Conservation (phyloP, 148 eudicot species). For the Persicaria maculosa region DNA sequence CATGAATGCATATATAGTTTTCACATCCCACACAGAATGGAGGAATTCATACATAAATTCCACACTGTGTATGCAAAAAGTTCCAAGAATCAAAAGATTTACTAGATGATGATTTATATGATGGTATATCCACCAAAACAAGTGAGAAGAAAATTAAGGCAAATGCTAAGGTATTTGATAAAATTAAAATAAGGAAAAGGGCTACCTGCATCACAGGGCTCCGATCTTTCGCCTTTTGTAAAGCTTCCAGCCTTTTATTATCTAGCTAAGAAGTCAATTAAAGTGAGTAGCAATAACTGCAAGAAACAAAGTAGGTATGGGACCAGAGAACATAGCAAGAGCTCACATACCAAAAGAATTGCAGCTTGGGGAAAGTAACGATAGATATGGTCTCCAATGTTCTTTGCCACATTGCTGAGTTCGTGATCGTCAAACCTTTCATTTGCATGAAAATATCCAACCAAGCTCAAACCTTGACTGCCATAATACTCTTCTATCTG, state of each 20-base stretch:
- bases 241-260: constrained; percentile 57
- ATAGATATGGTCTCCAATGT: constrained; percentile 78
- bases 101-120: background rate
- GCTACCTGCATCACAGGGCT: constrained; percentile 75
- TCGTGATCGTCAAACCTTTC: constrained; percentile 81
- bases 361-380: constrained; percentile 79
- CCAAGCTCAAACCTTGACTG: constrained; percentile 67
- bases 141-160: background rate
- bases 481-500: constrained; percentile 83
- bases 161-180: background rate
- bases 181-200: background rate
- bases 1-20: background rate
- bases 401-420: constrained; percentile 66
- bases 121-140: background rate
- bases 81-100: background rate
- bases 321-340: background rate
- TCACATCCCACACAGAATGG: background rate
- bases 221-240: constrained; percentile 58
- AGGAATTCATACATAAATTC: background rate
- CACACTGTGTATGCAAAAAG: background rate
- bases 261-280: constrained; percentile 53
- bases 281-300: background rate
- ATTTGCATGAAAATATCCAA: constrained; percentile 91
- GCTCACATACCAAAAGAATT: constrained; percentile 52
- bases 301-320: background rate